phyloP scores from a whole-genome alignment of 176 grass and related monocot species.

The Microstegium vimineum region DNA sequence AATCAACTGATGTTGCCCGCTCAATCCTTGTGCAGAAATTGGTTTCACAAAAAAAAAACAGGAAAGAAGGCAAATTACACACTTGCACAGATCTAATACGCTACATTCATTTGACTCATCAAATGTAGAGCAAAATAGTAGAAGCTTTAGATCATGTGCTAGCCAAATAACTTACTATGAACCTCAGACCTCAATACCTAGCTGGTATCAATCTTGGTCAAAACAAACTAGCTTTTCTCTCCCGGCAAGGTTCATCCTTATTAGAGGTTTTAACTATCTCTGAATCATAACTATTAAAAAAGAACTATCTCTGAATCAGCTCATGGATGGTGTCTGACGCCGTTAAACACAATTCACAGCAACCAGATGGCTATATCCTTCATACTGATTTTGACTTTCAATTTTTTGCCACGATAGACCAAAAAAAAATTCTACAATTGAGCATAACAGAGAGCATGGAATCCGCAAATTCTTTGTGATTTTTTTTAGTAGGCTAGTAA shows the following conservation, averaged over 20 bases:
- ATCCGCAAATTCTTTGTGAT: neutral
- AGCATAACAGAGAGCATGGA: neutral
- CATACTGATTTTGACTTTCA: neutral
- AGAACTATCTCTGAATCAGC: neutral
- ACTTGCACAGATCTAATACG: neutral
- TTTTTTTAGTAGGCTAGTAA: neutral
- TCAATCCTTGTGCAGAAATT: too few species aligned
- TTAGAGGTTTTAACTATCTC: neutral
- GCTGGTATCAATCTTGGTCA: neutral
- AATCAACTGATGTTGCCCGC: neutral
- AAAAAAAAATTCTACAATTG: neutral
- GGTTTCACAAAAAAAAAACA: neutral
- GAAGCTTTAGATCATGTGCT: neutral
- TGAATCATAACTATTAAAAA: neutral
- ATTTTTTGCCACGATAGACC: neutral
- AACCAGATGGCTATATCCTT: neutral
- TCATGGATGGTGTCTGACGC: neutral
- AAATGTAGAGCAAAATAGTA: neutral
- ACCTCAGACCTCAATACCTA: neutral
- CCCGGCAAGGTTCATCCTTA: neutral
- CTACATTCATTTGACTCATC: neutral
- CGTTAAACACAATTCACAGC: neutral
- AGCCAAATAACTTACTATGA: neutral
- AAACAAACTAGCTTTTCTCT: constrained; percentile 15
- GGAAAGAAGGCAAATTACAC: neutral